Base-by-base conservation (phyloP, 176 grass and related monocot genomes). In the Hordeum vulgare region DNA sequence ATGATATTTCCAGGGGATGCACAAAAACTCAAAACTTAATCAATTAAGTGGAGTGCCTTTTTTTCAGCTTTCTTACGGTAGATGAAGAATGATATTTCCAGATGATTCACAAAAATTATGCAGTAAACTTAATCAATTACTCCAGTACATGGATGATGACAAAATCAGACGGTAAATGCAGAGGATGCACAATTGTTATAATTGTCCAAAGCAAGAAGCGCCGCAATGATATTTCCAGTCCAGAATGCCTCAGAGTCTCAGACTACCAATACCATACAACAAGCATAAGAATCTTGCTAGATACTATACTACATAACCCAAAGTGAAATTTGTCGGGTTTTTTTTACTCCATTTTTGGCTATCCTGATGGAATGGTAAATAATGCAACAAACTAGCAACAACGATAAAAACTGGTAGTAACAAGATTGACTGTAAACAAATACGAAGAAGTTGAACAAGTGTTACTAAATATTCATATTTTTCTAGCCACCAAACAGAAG, bases 401-500 rank as follows among this genome's bases (percentile, higher is more conserved):
- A 35, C 6, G 35, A n/a, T n/a, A 68, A 26, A 13, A 23, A 29
- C 8, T 59, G 47, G 14, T 58, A 35, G 14, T 58, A 35, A 66
- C 14, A 56, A 39, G 59, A 37, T 70, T 45, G 29, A 39, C n/a
- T 40, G 44, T 49, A 71, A 53, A 81, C 37, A 81, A 4, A 81
- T 71, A 89, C 3, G 20, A n/a, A 33, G 14, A 84, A 44, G 36
- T 75, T 67, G 54, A 87, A n/a, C 37, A 70, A 61, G 29, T 61
- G 54, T 76, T 60, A 23, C 49, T 75, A 81, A 61, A 81, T 42
- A 76, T 14, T 15, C 31, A 54, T 60, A 85, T 70, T 69, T 77
- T 54, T 62, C 28, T 81, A 28, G 62, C 61, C 70, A 33, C 33
- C 70, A 12, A 20, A 18, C 31, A 81, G 1, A 51, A 18, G 47